Base-by-base conservation (phyloP, 148 eudicot genomes). In the Dysphania ambrosioides region DNA sequence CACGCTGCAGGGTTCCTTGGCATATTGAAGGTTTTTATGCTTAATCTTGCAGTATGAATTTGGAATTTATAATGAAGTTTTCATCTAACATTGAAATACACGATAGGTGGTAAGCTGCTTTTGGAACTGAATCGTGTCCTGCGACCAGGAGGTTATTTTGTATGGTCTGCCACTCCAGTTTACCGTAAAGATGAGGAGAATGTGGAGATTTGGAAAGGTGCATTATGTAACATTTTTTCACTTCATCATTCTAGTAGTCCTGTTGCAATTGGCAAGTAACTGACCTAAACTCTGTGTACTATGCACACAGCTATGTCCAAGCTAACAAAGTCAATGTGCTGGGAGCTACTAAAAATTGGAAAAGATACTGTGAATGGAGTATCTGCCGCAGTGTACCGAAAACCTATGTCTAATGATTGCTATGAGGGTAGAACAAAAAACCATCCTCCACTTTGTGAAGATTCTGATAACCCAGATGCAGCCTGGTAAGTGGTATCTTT, bases 131-230 rank as follows among this genome's bases (percentile, higher is more conserved):
- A 90, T 55, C 89, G 92, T 75, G 77, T 88, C 60, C 51, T 90
- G 82, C 80, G 92, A 53, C 92, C 96, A 79, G 96, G 96, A 79
- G 89, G 96, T 23, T 86, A 84, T 85, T 88, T 88, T 77, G 85
- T 90, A 38, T 90, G 96, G 96, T 88, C 92, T 65, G 96, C 96
- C 71, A 90, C 92, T 66, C 96, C 96, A 44, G 86, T 90, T 71
- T 90, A 88, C 81, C 85, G 83, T 56, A 82, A 83, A 31, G 80
- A 72, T n/a, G 24, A 74, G 0, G 92, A 87, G 74, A 74, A 87
- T 78, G 84, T 75, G 69, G 90, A 72, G 64, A 88, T 90, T 15
- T 87, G 90, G 96, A 78, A 85, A 83, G 93, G 88, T 89, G 41
- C n/a, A 10, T 5, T 18, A 67, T 41, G 36, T 68, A 53, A 53